Evolutionary conservation across 192 early-diverging fungal genomes (phyloP), one percentile per base, ranked within the genome.

Genomic region (Coemansia guatemalensis): DNA sequence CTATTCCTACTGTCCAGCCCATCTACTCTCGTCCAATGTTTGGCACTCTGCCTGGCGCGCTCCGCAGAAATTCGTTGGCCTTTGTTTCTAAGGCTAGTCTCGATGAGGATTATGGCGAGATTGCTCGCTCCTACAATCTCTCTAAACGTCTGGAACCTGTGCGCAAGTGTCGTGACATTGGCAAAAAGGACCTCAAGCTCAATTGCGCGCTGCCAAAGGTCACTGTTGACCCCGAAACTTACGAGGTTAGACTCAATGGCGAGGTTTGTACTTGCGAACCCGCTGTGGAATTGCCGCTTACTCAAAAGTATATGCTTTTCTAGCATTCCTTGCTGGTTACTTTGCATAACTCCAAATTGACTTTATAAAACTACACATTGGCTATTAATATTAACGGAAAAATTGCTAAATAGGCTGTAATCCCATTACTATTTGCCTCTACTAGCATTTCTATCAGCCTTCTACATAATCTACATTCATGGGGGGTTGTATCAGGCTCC

Each of bases 1-100:
- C 93, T 5, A 98, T 98, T 67, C 94, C 96, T 1, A 95, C 96
- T 0, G 93, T 95, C 0, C 86, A 98, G 74, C 96, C 96, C 4
- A 84, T 95, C 63, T 83, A 91, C 57, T 81, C 84, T 26, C 81
- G 95, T 25, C 94, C 93, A 9, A 92, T 93, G 90, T 98, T 90
- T 73, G 95, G 89, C 26, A 81, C 88, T 4, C 68, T 84, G 50
- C 84, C 91, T 3, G 79, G 82, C 24, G 86, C 87, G 20, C 68
- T 86, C 11, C 64, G 84, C 11, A 65, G 70, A 25, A 88, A 83
- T 18, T 94, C 85, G 6, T 44, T 94, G 32, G 86, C 89, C 1
- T 98, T 98, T 76, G 90, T 96, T 23, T 94, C 92, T 2, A 73
- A 90, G 54, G 84, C 85, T 5, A 90, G 92, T 3, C 56, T 94